Conservation (phyloP, 352 stramenopile species). For the Pelagophyceae sp. region DNA sequence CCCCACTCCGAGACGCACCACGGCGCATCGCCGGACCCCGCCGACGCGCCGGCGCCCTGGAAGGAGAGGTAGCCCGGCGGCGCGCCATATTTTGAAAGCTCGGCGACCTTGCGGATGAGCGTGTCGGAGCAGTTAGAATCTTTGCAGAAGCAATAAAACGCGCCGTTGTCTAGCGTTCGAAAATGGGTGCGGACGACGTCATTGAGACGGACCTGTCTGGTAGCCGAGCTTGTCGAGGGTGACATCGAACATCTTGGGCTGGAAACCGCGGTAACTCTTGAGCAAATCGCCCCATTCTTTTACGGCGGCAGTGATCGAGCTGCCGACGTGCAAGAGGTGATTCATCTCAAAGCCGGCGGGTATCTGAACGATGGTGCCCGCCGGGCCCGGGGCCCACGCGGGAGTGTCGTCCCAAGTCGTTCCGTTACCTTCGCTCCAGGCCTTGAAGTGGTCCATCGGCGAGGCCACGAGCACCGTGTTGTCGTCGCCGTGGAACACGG, state of each 20-base stretch:
- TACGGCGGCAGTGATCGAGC: constrained; percentile 23
- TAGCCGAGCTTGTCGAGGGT: constrained; percentile 38
- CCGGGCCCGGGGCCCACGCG: constrained; percentile 27
- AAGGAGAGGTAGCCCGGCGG: constrained; percentile 35
- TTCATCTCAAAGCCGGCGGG: background rate
- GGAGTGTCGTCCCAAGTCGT: constrained; percentile 19
- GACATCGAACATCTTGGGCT: constrained; percentile 21
- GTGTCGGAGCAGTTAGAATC: constrained; percentile 30
- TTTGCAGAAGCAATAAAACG: constrained; percentile 37
- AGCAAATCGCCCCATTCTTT: background rate
- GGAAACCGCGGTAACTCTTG: too few relatives aligned
- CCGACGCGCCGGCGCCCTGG: constrained; percentile 34
- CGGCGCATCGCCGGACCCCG: constrained; percentile 24
- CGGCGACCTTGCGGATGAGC: constrained; percentile 19
- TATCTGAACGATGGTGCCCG: constrained; percentile 24
- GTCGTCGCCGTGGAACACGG: constrained; percentile 29
- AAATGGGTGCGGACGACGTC: too few relatives aligned
- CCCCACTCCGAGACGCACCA: constrained; percentile 36
- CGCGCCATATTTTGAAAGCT: constrained; percentile 24
- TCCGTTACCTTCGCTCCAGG: constrained; percentile 23
- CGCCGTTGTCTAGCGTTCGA: constrained; percentile 42
- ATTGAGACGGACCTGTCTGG: too few relatives aligned
- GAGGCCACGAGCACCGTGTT: constrained; percentile 31
- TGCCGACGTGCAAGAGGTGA: constrained; percentile 26
- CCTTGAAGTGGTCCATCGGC: constrained; percentile 20